These are phyloP conservation scores for Cyclostephanos tholiformis DNA, from an alignment of 108 stramenopile genomes.

Conservation along the genomic window DNA sequence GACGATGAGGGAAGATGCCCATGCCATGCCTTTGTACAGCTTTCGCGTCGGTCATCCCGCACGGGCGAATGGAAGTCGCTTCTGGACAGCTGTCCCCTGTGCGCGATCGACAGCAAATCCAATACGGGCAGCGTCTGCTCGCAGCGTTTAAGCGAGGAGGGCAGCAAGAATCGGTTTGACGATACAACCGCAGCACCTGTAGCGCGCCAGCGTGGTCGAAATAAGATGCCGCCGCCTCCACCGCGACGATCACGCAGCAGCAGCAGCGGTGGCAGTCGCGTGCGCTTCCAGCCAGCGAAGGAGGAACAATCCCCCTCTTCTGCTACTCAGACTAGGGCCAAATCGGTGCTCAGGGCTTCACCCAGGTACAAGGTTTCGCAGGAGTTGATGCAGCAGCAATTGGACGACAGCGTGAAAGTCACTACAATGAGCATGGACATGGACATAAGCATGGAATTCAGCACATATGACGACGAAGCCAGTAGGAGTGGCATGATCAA, in stretches of 20 bases:
- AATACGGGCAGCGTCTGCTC: not conserved
- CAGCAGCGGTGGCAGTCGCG: not conserved
- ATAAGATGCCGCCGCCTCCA: not conserved
- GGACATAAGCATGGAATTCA: not conserved
- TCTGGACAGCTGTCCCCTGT: constrained; percentile 8
- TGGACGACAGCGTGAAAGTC: not conserved
- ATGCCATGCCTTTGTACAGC: constrained; percentile 4
- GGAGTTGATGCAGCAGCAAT: constrained; percentile 7
- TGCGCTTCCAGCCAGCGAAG: constrained; percentile 6
- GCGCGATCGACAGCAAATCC: constrained; percentile 1
- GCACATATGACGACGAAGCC: not conserved
- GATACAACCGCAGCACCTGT: not conserved
- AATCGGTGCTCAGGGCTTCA: constrained; percentile 6
- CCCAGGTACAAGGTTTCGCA: constrained; percentile 4
- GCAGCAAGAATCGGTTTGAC: not conserved
- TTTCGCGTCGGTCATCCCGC: not conserved
- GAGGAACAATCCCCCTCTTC: not conserved
- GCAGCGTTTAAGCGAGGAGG: not conserved
- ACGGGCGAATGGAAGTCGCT: constrained; percentile 7
- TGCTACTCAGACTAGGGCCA: not conserved
- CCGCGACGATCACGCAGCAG: not conserved
- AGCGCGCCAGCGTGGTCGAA: no score
- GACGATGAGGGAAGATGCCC: constrained; percentile 10
- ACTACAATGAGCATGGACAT: constrained; percentile 10
- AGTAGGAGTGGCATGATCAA: no score